phyloP scores from a whole-genome alignment of 2,329 filamentous ascomycete genomes.

The Ophiostoma montium region DNA sequence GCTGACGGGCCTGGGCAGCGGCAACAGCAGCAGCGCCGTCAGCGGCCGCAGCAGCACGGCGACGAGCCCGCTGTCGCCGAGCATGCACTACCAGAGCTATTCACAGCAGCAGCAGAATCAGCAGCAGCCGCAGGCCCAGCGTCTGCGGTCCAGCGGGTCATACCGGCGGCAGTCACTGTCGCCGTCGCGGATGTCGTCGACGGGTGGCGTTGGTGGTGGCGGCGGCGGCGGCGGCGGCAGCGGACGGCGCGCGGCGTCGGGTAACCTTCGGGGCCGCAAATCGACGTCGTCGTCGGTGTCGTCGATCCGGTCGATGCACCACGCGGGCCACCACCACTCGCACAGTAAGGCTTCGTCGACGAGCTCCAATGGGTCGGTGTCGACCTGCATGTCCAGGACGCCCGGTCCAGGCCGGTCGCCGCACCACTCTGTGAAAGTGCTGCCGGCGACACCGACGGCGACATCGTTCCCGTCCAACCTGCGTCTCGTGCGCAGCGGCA shows the following conservation, averaged over 20 bases:
- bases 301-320: slow-evolving; percentile 80
- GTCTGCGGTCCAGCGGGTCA: slow-evolving; percentile 6
- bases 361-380: slow-evolving; percentile 64
- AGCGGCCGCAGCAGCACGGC: slow-evolving; percentile 8
- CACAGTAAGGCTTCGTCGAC: slow-evolving; percentile 93
- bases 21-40: slow-evolving; percentile 13
- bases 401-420: slow-evolving; percentile 55
- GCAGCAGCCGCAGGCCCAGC: slow-evolving; percentile 4
- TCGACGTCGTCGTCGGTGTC: slow-evolving; percentile 93
- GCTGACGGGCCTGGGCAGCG: slow-evolving; percentile 10
- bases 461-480: slow-evolving; percentile 72
- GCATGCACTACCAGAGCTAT: slow-evolving; percentile 8
- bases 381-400: slow-evolving; percentile 52
- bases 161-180: slow-evolving; percentile 70
- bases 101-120: slow-evolving; percentile 6
- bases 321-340: slow-evolving; percentile 71
- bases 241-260: slow-evolving; percentile 55
- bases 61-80: slow-evolving; percentile 18
- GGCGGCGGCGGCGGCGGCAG: background rate
- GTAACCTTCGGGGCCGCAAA: slow-evolving; percentile 69
- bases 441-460: slow-evolving; percentile 72
- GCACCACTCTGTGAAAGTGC: slow-evolving; percentile 85
- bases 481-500: slow-evolving; percentile 53
- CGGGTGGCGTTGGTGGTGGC: no score
- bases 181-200: slow-evolving; percentile 61